Base-by-base conservation (phyloP, 176 grass and related monocot species). In the Hyparrhenia diplandra region DNA sequence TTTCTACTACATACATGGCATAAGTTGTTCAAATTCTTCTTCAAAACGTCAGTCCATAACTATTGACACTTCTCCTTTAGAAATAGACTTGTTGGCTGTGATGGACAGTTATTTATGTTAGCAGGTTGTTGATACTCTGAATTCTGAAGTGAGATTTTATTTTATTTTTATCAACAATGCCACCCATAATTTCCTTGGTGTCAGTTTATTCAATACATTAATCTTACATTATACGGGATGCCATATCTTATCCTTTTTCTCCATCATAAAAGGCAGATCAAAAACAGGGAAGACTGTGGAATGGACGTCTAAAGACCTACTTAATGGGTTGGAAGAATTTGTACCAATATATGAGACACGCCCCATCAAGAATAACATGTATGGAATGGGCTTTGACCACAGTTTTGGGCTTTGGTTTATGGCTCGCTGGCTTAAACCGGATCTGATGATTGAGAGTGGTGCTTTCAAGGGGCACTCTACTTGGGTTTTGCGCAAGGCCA, bases 361-460 rank as follows among this genome's bases (percentile, higher is more conserved):
- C 3, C 95, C 92, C 17, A 95, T 98, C 67, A 93, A 91, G 84
- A 95, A 98, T 52, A 98, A 98, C 73, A 88, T 88, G 88, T 88
- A 91, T 63, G 95, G 95, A 5, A 98, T 95, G 92, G 88, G 92
- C 3, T 95, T 98, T 45, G 92, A 98, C 55, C 95, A 98, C 75
- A 98, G 92, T 61, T 98, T 98, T 71, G 95, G 92, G 24, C 88
- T 98, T 66, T 98, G 95, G 92, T 98, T 98, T 75, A 95, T 98
- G 90, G 67, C 78, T 41, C 92, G 88, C 45, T 95, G 92, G 92
- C 77, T 98, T 55, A 95, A 98, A 51, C 95, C 90, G 14, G 79
- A 95, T 69, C 74, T 98, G 64, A 94, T 98, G 92, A 87, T 98
- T 49, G 95, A 98, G 81, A 95, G 95, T 67, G 95, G 95, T 11